phyloP scores from a whole-genome alignment of 2,329 filamentous ascomycete species.

The Cercospora nicotianae region DNA sequence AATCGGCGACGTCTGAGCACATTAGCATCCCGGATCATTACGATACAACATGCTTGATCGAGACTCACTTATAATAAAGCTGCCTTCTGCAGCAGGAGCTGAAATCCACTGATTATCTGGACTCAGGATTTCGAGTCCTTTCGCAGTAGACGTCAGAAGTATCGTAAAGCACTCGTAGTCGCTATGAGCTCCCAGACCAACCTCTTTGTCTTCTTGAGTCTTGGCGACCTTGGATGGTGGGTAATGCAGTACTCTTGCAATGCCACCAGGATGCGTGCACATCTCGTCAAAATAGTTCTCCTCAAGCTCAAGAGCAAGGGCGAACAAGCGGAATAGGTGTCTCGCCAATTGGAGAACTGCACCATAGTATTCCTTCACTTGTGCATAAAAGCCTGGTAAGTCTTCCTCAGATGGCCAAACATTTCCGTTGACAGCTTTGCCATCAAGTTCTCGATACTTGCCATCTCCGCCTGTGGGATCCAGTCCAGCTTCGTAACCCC shows the following conservation, averaged over 20 bases:
- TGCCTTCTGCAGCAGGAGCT: constrained; percentile 47
- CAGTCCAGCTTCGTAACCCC: constrained; percentile 44
- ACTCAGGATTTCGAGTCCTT: constrained; percentile 34
- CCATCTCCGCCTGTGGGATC: constrained; percentile 46
- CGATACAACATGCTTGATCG: background rate
- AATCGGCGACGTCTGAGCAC: constrained; percentile 51
- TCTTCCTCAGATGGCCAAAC: constrained; percentile 44
- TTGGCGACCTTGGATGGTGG: constrained; percentile 35
- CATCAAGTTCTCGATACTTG: constrained; percentile 45
- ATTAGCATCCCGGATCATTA: background rate
- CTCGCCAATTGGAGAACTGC: constrained; percentile 42
- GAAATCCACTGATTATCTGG: constrained; percentile 47
- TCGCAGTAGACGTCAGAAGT: constrained; percentile 30
- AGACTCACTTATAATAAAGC: constrained; percentile 46
- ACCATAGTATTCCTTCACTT: constrained; percentile 43
- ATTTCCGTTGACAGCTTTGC: constrained; percentile 40
- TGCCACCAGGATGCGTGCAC: constrained; percentile 45
- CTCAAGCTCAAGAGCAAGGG: constrained; percentile 41
- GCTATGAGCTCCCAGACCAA: constrained; percentile 43
- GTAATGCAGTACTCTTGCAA: constrained; percentile 44
- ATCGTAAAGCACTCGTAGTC: constrained; percentile 39
- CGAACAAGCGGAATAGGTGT: constrained; percentile 46
- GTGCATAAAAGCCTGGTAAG: constrained; percentile 43
- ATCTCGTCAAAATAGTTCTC: constrained; percentile 45
- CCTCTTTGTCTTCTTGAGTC: constrained; percentile 32